Conservation (phyloP, 306 rosid genomes). For the Citrullus mucosospermus region DNA sequence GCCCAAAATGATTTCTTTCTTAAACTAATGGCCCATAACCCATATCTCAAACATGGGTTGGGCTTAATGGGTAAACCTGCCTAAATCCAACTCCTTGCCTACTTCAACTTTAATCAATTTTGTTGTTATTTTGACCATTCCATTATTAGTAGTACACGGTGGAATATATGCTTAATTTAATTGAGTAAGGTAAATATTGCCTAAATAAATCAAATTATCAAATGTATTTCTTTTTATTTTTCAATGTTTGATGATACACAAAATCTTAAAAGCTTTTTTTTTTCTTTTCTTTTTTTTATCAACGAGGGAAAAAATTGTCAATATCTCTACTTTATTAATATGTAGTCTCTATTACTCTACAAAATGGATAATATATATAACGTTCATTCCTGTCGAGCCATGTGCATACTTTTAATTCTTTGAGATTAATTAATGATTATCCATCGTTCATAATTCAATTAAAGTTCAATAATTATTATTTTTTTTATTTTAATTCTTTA, state of each 20-base stretch:
- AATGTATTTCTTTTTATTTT: neutral
- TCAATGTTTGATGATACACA: neutral
- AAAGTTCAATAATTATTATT: neutral
- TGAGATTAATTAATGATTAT: neutral
- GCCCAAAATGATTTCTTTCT: no score
- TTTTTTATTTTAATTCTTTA: neutral
- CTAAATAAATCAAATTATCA: no score
- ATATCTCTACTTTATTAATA: no score
- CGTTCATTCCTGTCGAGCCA: neutral
- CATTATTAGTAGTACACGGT: no score
- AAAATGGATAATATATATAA: neutral
- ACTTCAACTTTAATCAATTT: no score
- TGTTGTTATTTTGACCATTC: no score
- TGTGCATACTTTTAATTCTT: neutral
- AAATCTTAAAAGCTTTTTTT: neutral
- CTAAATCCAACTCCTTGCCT: no score
- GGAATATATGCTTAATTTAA: no score
- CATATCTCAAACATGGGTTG: neutral
- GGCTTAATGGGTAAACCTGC: neutral
- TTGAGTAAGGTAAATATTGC: no score
- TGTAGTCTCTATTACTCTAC: neutral
- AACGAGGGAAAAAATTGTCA: neutral
- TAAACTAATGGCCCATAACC: neutral
- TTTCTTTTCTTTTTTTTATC: no score
- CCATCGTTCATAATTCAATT: neutral